Evolutionary conservation across 306 rosid genomes (phyloP).

Genomic region (Luffa acutangula): DNA sequence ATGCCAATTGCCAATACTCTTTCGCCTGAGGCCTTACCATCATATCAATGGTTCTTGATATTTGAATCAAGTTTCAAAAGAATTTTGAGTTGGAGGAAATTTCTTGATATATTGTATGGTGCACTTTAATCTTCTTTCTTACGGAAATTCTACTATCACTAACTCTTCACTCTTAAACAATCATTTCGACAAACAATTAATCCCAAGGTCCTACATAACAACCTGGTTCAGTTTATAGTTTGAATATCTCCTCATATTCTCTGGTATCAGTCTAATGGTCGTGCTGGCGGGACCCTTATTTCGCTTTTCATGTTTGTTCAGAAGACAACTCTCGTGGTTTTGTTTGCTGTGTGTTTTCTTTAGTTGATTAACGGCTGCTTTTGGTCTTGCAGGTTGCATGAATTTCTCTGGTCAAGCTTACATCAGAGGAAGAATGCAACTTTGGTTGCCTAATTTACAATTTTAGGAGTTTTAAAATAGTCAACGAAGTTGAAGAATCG

Average conservation of each 20-base stretch:
- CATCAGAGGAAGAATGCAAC: slow-evolving; percentile 38
- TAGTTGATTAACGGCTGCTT: neutral
- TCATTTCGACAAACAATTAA: neutral
- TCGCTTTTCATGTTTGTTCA: neutral
- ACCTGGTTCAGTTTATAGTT: neutral
- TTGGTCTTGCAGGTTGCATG: slow-evolving; percentile 61
- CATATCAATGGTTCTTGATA: neutral
- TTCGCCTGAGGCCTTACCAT: neutral
- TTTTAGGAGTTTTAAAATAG: slow-evolving; percentile 10
- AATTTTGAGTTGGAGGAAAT: neutral
- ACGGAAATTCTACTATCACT: neutral
- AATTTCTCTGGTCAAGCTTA: slow-evolving; percentile 36
- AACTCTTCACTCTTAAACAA: neutral
- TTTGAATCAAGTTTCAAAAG: neutral
- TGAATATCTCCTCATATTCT: neutral
- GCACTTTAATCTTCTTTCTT: neutral
- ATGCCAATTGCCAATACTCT: neutral
- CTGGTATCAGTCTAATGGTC: neutral
- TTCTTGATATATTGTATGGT: neutral
- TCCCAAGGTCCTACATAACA: neutral
- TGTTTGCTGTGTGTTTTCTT: neutral
- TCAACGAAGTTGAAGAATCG: neutral
- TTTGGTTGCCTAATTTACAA: slow-evolving; percentile 29
- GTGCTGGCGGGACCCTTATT: neutral
- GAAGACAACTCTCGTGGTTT: neutral